Conservation (phyloP, 495 filamentous ascomycete species). For the Penicillium maclennaniae region DNA sequence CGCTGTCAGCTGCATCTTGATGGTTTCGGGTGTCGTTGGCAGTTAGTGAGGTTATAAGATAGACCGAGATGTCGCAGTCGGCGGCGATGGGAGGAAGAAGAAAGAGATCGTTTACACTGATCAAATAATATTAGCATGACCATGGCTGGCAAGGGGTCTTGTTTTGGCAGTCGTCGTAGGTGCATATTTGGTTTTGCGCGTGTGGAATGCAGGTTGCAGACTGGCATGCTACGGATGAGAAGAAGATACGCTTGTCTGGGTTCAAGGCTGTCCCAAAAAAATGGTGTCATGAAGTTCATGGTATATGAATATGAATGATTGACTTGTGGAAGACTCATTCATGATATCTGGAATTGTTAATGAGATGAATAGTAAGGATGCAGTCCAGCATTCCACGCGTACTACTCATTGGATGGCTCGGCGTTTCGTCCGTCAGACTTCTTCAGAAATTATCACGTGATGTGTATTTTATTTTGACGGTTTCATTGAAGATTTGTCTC, state of each 20-base stretch:
- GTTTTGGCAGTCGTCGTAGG: conserved; percentile 1
- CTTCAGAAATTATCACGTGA: background rate
- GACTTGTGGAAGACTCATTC: background rate
- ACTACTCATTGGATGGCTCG: background rate
- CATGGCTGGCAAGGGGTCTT: conserved; percentile 4
- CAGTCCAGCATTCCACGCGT: background rate
- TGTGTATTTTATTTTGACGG: background rate
- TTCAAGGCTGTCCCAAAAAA: background rate
- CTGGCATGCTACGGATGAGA: background rate
- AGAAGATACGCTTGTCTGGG: background rate
- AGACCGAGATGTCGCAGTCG: background rate
- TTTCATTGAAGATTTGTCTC: background rate
- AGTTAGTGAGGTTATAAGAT: background rate
- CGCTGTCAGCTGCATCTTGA: conserved; percentile 16
- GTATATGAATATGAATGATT: background rate
- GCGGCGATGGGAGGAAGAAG: background rate
- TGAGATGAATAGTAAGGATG: background rate
- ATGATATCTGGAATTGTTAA: background rate
- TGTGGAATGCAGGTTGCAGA: conserved; percentile 15
- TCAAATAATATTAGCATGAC: background rate
- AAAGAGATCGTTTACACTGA: too few relatives aligned
- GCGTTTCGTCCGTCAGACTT: too few relatives aligned
- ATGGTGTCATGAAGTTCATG: background rate
- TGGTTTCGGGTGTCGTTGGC: background rate
- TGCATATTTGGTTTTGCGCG: conserved; percentile 14